Conservation (phyloP, 2,329 filamentous ascomycete species). For the Nothophoma quercina region DNA sequence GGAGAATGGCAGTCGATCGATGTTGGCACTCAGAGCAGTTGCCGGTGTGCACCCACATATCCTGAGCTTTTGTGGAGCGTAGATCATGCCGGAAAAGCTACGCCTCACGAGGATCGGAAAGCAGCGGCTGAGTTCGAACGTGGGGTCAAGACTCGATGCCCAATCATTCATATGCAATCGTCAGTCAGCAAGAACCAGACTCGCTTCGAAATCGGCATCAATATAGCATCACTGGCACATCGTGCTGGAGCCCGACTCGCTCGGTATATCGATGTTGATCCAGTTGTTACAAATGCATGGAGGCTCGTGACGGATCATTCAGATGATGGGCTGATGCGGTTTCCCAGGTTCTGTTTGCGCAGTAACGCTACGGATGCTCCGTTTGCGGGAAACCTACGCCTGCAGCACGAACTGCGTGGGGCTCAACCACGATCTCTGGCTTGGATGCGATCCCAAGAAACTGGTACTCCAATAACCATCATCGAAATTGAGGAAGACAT, state of each 20-base stretch:
- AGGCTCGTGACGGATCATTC: conserved; percentile 57
- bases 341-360: conserved; percentile 53
- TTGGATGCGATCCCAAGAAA: conserved; percentile 69
- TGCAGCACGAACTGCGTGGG: conserved; percentile 50
- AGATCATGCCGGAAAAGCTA: conserved; percentile 23
- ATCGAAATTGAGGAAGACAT: conserved; percentile 65
- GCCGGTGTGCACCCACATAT: conserved; percentile 35
- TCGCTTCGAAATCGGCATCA: conserved; percentile 53
- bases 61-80: conserved; percentile 41
- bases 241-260: conserved; percentile 49
- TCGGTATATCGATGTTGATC: neutral
- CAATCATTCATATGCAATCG: conserved; percentile 28
- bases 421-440: conserved; percentile 63
- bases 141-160: conserved; percentile 57
- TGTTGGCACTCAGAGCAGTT: conserved; percentile 1
- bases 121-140: conserved; percentile 61
- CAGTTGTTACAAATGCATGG: conserved; percentile 49
- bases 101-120: conserved; percentile 48
- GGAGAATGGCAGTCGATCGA: conserved; percentile 29
- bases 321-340: conserved; percentile 39
- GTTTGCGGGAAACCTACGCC: conserved; percentile 45
- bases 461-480: conserved; percentile 23
- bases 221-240: conserved; percentile 54
- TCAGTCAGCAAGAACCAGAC: conserved; percentile 29
- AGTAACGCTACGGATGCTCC: conserved; percentile 50